These are phyloP conservation scores for Globisporangium viniferum DNA, from an alignment of 352 stramenopile species.

Conservation along the genomic window DNA sequence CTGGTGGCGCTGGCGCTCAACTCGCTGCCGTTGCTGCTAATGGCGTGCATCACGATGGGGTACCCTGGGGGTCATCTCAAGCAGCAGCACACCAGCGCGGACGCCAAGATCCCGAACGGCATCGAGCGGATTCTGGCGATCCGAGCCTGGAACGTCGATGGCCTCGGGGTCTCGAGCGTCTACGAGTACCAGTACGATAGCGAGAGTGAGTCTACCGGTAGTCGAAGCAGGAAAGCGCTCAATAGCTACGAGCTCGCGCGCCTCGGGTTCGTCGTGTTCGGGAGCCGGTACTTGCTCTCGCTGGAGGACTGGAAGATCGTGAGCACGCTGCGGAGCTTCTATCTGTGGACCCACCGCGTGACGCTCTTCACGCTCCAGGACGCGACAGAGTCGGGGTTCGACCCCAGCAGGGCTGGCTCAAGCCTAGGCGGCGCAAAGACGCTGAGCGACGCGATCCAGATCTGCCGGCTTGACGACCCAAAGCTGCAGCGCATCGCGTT, in stretches of 20 bases:
- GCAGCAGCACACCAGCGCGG: neutral
- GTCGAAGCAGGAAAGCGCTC: neutral
- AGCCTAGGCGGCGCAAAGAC: neutral
- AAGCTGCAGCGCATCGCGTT: neutral
- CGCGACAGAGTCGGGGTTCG: neutral
- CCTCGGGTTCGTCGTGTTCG: slow-evolving; percentile 35
- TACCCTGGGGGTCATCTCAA: slow-evolving; percentile 6
- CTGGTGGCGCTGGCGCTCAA: slow-evolving; percentile 36
- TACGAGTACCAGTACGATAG: too few species aligned
- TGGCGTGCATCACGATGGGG: neutral
- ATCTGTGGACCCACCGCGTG: slow-evolving; percentile 30
- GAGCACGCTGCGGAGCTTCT: slow-evolving; percentile 19
- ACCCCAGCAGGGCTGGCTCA: neutral
- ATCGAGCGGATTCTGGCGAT: slow-evolving; percentile 11
- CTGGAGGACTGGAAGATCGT: slow-evolving; percentile 33
- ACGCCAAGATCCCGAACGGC: neutral
- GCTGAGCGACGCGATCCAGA: neutral
- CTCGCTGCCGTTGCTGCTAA: slow-evolving; percentile 29
- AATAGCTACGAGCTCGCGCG: slow-evolving; percentile 34
- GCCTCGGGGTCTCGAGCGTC: neutral
- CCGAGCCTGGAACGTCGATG: neutral
- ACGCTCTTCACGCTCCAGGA: slow-evolving; percentile 20
- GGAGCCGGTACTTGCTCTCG: slow-evolving; percentile 22
- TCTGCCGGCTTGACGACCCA: neutral
- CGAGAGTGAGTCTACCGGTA: neutral